Conservation (phyloP, 768 basidiomycete genomes). For the Paxillus involutus region DNA sequence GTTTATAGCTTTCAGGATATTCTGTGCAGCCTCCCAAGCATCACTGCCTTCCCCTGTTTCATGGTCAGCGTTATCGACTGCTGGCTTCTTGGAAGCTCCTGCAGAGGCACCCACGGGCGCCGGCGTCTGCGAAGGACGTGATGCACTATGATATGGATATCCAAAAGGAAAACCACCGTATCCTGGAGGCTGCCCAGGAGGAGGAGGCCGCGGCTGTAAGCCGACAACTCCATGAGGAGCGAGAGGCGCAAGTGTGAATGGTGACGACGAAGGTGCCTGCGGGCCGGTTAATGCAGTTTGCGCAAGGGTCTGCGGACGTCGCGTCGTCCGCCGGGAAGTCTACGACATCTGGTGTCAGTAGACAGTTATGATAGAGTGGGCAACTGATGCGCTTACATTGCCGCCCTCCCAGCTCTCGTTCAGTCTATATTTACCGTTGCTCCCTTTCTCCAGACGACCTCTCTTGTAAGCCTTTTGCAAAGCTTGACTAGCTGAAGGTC, state of each 20-base stretch:
- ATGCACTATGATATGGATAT: constrained; percentile 31
- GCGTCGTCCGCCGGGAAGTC: constrained; percentile 77
- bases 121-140: constrained; percentile 3
- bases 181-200: constrained; percentile 30
- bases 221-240: constrained; percentile 29
- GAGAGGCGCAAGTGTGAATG: constrained; percentile 61
- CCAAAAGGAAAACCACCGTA: constrained; percentile 41
- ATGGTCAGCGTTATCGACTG: constrained; percentile 16
- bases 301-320: constrained; percentile 64
- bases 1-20: constrained; percentile 75
- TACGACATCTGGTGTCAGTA: constrained; percentile 28
- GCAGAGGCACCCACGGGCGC: constrained; percentile 1
- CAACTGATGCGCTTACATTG: constrained; percentile 49
- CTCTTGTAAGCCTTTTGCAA: constrained; percentile 84
- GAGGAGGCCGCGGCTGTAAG: constrained; percentile 36
- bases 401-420: constrained; percentile 82
- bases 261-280: constrained; percentile 39
- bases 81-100: constrained; percentile 14
- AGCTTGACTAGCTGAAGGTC: constrained; percentile 87
- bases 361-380: background rate
- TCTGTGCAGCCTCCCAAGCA: constrained; percentile 77
- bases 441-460: constrained; percentile 75
- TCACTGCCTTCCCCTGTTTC: constrained; percentile 48
- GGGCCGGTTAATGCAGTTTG: constrained; percentile 29
- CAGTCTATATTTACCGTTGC: constrained; percentile 71